Conservation (phyloP, 192 early-diverging fungal species). For the Haplosporangium gracile region DNA sequence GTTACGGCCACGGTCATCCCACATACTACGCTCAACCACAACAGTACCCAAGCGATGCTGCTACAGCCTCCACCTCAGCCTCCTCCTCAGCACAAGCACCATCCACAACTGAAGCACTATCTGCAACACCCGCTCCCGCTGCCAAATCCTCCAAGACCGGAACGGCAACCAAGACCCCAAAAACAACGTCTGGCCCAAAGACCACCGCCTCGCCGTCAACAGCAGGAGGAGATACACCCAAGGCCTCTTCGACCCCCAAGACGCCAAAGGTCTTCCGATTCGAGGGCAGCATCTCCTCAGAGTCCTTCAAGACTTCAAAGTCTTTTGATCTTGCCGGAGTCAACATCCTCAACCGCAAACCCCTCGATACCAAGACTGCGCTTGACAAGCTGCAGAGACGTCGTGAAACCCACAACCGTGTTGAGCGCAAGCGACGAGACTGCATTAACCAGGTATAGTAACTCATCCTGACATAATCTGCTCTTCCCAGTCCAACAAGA, state of each 20-base stretch:
- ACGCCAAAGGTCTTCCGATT: conserved; percentile 46
- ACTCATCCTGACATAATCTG: not conserved
- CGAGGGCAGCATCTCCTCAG: conserved; percentile 50
- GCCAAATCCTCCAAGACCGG: conserved; percentile 13
- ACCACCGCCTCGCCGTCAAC: not conserved
- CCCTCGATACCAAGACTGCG: conserved; percentile 27
- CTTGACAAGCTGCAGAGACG: conserved; percentile 66
- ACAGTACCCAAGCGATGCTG: not conserved
- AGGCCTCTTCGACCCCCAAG: not conserved
- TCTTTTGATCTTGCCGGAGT: conserved; percentile 54
- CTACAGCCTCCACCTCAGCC: not conserved
- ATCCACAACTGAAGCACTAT: not conserved
- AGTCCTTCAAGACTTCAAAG: conserved; percentile 50
- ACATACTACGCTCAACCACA: not conserved
- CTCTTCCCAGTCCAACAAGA: not conserved
- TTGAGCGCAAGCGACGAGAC: conserved; percentile 80
- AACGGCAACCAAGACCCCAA: conserved; percentile 1
- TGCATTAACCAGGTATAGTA: conserved; percentile 70
- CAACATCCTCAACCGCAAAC: conserved; percentile 43
- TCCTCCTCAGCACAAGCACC: not conserved
- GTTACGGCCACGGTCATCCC: conserved; percentile 8
- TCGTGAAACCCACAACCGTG: conserved; percentile 82
- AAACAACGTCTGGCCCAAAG: conserved; percentile 14
- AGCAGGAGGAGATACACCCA: not conserved
- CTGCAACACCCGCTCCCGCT: not conserved